Percentiles rank a stretch among this genome's conserved stretches.
Conservation (phyloP, 495 filamentous ascomycete species). For the Penicillium ochrochloron region DNA sequence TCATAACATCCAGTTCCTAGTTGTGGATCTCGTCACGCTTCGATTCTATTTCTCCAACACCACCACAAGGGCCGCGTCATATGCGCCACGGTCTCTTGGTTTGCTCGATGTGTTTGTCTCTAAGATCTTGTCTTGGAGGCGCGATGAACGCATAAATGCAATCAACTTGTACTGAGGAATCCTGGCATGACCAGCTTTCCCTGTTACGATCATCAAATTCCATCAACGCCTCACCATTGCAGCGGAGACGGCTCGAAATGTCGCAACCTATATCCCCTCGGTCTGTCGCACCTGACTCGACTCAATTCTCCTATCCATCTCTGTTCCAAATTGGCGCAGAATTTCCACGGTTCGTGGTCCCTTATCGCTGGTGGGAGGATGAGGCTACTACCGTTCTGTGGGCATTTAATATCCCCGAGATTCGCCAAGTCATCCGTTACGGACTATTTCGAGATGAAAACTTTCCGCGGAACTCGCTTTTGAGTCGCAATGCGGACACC, state of each 20-base stretch:
- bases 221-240: background rate
- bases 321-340: conserved; percentile 40
- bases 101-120: conserved; percentile 22
- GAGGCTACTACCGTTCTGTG: conserved; percentile 46
- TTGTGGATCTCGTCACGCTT: background rate
- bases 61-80: conserved; percentile 20
- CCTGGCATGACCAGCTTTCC: conserved; percentile 19
- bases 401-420: conserved; percentile 47
- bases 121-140: conserved; percentile 9
- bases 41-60: background rate
- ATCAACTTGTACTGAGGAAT: conserved; percentile 20
- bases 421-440: conserved; percentile 46
- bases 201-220: conserved; percentile 5
- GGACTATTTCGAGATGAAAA: conserved; percentile 42
- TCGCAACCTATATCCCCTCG: conserved; percentile 8
- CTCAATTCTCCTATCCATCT: conserved; percentile 39
- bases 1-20: background rate
- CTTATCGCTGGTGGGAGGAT: conserved; percentile 52
- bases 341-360: conserved; percentile 35
- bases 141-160: conserved; percentile 29
- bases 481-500: conserved; percentile 35
- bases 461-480: conserved; percentile 40
- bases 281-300: conserved; percentile 15
- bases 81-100: conserved; percentile 17
- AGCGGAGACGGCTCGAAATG: conserved; percentile 14